Percentiles rank a stretch among this genome's conserved stretches.
These are phyloP conservation scores for Tricholoma hemisulphureum DNA, from an alignment of 768 basidiomycete genomes.

Conservation along the genomic window DNA sequence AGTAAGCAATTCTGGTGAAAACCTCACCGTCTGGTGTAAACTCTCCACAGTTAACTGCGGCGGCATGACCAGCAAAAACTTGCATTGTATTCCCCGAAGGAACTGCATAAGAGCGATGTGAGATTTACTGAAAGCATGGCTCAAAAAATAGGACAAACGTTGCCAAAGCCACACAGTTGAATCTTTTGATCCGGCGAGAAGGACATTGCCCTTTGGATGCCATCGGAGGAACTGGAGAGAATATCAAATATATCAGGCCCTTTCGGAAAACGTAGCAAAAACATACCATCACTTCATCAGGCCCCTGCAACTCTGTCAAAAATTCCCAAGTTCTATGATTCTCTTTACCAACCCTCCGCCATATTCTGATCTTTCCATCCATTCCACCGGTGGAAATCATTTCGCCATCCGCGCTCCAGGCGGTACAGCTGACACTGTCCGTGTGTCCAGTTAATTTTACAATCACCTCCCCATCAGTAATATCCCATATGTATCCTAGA, in stretches of 20 bases:
- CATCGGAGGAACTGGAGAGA: constrained; percentile 80
- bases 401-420: constrained; percentile 88
- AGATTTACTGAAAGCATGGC: neutral
- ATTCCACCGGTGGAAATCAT: constrained; percentile 95
- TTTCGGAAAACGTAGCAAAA: neutral
- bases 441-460: constrained; percentile 89
- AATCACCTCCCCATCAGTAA: constrained; percentile 75
- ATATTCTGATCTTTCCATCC: constrained; percentile 93
- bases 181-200: constrained; percentile 92
- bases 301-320: constrained; percentile 87
- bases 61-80: constrained; percentile 89
- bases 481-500: constrained; percentile 89
- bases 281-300: constrained; percentile 91
- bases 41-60: constrained; percentile 79
- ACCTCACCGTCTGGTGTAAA: constrained; percentile 85
- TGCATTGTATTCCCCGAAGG: constrained; percentile 95
- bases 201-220: constrained; percentile 91
- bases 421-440: constrained; percentile 80
- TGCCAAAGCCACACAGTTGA: constrained; percentile 97
- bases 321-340: constrained; percentile 89
- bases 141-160: constrained; percentile 48
- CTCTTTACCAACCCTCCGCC: constrained; percentile 80
- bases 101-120: constrained; percentile 47
- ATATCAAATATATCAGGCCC: constrained; percentile 1
- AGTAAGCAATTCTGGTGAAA: neutral